Evolutionary conservation across 192 early-diverging fungal genomes (phyloP), one percentile per base, ranked within the genome.

Genomic region (Linnemannia hyalina): DNA sequence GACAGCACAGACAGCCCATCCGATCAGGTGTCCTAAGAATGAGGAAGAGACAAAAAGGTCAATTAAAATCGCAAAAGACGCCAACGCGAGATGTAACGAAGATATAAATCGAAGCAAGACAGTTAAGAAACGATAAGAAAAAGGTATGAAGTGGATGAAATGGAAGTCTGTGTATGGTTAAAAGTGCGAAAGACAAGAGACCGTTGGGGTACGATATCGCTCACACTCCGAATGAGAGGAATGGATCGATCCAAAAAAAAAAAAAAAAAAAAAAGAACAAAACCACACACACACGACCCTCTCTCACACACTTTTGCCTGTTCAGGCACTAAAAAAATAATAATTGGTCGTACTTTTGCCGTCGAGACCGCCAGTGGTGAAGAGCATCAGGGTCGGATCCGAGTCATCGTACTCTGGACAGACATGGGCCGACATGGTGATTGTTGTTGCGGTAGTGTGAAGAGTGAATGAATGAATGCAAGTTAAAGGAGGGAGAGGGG

Each of bases 1-100:
- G 57, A 93, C 80, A 1, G 92, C 91, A 83, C 88, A 91, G 29
- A 94, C 63, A 75, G 89, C 88, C 93, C 93, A 94, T 29, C 93
- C 93, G 73, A 94, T 87, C 72, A 90, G 77, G 87, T 93, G 92
- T 0, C 91, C 91, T 88, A 41, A 42, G 54, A 11, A 60, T 8
- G 52, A 57, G n/a, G 54, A 26, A 23, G 6, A 42, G n/a, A 29
- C 29, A 72, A 23, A 9, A 63, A 41, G 6, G 9, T 15, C 11
- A 52, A 60, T 36, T 23, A 2, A 23, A 41, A 9, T 35, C 13
- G 20, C 1, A 4, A 52, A 4, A 52, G 15, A 52, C 18, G 18
- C 49, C 18, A 20, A 22, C 16, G 44, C 16, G 32, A 57, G 8
- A 68, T 32, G 4, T 20, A 26, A 8, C 65, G 26, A 68, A 10